Base-by-base conservation (phyloP, 805 yeast species). In the Suhomyces prunicola region DNA sequence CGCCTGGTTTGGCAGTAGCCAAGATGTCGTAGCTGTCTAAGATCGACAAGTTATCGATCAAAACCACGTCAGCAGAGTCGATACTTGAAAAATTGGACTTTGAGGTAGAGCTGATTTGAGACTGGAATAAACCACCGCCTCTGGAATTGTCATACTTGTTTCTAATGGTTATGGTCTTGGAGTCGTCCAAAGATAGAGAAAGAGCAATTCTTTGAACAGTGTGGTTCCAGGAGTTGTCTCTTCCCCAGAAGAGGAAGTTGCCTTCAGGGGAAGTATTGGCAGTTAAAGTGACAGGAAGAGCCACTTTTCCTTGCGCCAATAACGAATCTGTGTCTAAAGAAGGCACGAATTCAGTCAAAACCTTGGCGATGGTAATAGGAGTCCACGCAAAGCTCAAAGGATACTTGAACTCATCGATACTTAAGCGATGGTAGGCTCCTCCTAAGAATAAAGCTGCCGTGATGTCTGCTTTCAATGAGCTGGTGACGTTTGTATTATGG, bases 101-200 rank as follows among this genome's bases (percentile, higher is more conserved):
- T 48, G 86, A 70, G 6, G 66, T 55, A 6, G 79, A 71, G 26
- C 75, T 69, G 48, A 87, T 72, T 63, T 86, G 88, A 39, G 91
- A 80, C 68, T 87, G 89, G 66, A 85, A 84, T 7, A 82, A 65
- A 56, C 97, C 97, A 35, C 92, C 93, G 49, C 80, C 81, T 13
- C 83, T 73, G 36, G 77, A 66, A 67, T 89, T 91, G 68, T 93
- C 96, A 62, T 76, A 90, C 63, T 81, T 82, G 49, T 87, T 79
- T 67, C 87, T 78, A 67, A 82, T 79, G 50, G 79, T 70, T 52
- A 87, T 79, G 42, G 70, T 63, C 53, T 81, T 74, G 49, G 77
- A 65, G 54, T 80, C 81, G 60, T 82, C 86, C 63, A 87, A 76
- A 2, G 96, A 84, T 59, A 87, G 76, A 22, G 89, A 76, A 55